Conservation (phyloP, 1,139 yeast genomes). For the Hanseniaspora gamundiae region DNA sequence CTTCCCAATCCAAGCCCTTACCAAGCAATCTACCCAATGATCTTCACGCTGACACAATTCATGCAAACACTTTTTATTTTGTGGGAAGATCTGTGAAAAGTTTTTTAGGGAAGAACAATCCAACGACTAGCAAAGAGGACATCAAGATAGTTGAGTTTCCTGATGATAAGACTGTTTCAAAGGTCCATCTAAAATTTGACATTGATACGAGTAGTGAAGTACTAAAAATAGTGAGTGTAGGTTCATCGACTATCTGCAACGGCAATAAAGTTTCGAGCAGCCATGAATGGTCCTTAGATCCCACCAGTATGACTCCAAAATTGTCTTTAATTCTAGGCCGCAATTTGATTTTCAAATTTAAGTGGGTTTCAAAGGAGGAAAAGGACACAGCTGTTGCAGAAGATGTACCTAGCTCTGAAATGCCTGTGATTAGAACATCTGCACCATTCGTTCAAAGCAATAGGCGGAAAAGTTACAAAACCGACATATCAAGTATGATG, state of each 20-base stretch:
- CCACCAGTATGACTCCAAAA: background rate
- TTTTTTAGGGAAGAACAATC: background rate
- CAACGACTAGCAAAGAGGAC: background rate
- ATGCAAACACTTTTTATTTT: background rate
- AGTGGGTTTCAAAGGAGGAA: background rate
- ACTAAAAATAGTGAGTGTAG: background rate
- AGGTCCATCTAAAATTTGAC: background rate
- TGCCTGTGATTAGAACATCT: background rate
- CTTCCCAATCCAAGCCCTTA: too few relatives aligned
- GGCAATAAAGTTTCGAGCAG: background rate
- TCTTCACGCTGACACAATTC: background rate
- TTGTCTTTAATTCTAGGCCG: background rate
- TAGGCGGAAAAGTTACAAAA: background rate
- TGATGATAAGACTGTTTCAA: background rate
- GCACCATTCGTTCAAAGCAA: too few relatives aligned
- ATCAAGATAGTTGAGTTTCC: background rate
- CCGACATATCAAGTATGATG: background rate
- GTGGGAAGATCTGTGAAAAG: background rate
- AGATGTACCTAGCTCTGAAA: background rate
- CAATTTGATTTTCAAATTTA: background rate
- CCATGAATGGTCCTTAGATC: background rate
- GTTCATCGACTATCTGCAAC: background rate
- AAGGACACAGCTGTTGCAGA: background rate
- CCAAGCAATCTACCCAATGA: background rate
- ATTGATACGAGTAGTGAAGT: background rate